Evolutionary conservation across 306 rosid species (phyloP), one percentile per base, ranked within the genome.

Genomic region (Cicer judaicum): DNA sequence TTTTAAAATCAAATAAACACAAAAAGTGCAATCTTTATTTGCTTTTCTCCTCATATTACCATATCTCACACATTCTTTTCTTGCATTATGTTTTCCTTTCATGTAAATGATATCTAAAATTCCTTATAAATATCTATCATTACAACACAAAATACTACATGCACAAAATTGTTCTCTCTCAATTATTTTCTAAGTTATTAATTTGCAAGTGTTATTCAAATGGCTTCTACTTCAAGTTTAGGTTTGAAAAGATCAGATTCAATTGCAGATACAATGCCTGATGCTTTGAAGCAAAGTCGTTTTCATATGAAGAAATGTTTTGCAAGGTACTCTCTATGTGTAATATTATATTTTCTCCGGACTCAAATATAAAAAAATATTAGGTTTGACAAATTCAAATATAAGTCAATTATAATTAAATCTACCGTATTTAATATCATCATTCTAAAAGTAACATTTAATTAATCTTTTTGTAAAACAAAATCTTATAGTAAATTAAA

Each of bases 251-350:
- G 88, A 54, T 73, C 86, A 7, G 91, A 87, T 82, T 40, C 91
- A 29, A 87, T 93, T 72, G 79, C 93, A 38, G 98, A 93, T 34
- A 79, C 63, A 82, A 84, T 91, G 96, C 92, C 91, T 0, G 87
- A 91, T 43, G 97, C 94, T 15, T 82, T 91, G 81, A 83, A 60
- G 80, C 87, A 88, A 85, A 86, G 93, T 76, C 91, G 88, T 10
- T 83, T 77, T 46, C 83, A 89, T 75, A 88, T 85, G 94, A 94
- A 89, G 86, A 91, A 70, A 83, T 90, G 90, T 70, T 90, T 94
- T 79, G 64, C 90, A 53, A 85, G 96, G 97, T 93, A 78, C 50
- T 42, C 7, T 0, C 5, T 12, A 1, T 3, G 44, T 34, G 3
- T 60, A 19, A 59, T 24, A 59, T 29, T 29, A 29, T 11, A 5